Conservation (phyloP, 2,329 filamentous ascomycete genomes). For the Neonectria sp. region DNA sequence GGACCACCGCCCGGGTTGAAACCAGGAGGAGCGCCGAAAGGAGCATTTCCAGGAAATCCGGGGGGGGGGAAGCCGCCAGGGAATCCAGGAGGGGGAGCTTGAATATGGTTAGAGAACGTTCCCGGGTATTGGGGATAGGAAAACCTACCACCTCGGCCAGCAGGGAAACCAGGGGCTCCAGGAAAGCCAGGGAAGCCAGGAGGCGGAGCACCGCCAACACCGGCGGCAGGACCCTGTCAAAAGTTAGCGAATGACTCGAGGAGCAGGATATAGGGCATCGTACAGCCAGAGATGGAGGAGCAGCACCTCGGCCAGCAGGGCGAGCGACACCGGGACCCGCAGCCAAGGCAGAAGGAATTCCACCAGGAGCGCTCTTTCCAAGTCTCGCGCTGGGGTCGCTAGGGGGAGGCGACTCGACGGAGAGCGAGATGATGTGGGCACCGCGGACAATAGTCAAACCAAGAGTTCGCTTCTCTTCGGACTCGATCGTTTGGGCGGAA, state of each 20-base stretch:
- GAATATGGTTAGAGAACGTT: conserved; percentile 51
- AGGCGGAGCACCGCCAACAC: conserved; percentile 82
- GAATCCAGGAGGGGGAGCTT: conserved; percentile 65
- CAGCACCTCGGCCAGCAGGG: conserved; percentile 87
- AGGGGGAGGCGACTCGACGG: conserved; percentile 95
- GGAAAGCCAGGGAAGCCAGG: conserved; percentile 70
- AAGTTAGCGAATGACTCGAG: conserved; percentile 36
- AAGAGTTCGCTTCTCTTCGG: conserved; percentile 97
- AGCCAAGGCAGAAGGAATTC: conserved; percentile 78
- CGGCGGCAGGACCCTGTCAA: conserved; percentile 81
- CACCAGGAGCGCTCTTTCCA: conserved; percentile 81
- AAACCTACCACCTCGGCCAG: conserved; percentile 70
- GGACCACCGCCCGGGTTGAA: conserved; percentile 66
- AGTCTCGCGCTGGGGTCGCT: conserved; percentile 93
- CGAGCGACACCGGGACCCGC: conserved; percentile 92
- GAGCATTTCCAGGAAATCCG: conserved; percentile 58
- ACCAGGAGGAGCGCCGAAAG: conserved; percentile 60
- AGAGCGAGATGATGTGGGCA: conserved; percentile 93
- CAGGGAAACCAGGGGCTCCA: conserved; percentile 62
- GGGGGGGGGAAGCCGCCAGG: conserved; percentile 61
- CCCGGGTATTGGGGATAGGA: conserved; percentile 18
- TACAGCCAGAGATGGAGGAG: conserved; percentile 83
- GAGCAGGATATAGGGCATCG: conserved; percentile 39
- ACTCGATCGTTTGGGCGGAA: conserved; percentile 80
- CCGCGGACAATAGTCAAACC: conserved; percentile 95